phyloP scores from a whole-genome alignment of 139 green algal species.

The Monoraphidium neglectum region DNA sequence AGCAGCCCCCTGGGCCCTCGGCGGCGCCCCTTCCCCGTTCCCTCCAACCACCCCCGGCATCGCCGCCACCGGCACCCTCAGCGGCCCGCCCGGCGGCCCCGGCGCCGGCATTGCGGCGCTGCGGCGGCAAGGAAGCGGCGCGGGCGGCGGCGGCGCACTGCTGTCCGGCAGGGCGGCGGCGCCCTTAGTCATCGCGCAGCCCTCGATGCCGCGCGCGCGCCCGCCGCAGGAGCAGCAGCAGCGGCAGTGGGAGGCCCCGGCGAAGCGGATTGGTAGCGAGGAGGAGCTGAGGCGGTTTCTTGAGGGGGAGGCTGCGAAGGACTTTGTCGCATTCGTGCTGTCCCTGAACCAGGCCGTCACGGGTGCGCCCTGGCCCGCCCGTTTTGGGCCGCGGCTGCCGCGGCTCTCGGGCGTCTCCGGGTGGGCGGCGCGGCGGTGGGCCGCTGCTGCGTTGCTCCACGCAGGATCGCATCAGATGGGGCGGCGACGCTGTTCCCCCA shows the following conservation, averaged over 20 bases:
- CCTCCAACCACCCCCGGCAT: neutral
- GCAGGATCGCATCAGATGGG: neutral
- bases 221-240: neutral
- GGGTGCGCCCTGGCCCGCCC: too few relatives aligned
- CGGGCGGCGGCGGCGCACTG: neutral
- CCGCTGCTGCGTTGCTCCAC: neutral
- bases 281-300: constrained; percentile 64
- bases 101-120: neutral
- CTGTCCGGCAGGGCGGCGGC: neutral
- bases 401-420: too few relatives aligned
- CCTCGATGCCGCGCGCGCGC: neutral
- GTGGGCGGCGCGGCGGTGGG: too few relatives aligned
- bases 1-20: constrained; percentile 24
- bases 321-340: constrained; percentile 88
- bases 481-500: constrained; percentile 20
- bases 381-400: too few relatives aligned
- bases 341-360: constrained; percentile 66
- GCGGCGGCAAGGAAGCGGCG: neutral
- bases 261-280: constrained; percentile 36
- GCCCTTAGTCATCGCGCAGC: neutral
- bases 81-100: neutral
- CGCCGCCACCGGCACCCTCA: neutral
- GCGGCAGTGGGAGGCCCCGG: constrained; percentile 14
- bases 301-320: constrained; percentile 31
- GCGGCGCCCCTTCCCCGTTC: neutral